Conservation (phyloP, 495 filamentous ascomycete genomes). For the Aspergillus kassunensis region DNA sequence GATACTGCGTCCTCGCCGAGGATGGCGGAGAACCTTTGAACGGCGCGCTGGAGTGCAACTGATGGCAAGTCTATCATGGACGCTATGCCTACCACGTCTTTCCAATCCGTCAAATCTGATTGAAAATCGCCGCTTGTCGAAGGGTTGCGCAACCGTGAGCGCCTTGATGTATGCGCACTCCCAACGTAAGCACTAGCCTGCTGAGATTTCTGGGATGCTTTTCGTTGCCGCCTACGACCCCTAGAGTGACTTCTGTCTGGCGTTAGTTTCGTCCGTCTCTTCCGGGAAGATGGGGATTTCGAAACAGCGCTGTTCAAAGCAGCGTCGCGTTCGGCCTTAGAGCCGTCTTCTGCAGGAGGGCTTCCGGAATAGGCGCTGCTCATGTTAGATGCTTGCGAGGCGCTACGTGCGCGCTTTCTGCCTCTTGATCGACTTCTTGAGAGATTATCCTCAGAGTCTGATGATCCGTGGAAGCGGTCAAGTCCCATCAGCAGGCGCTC, state of each 20-base stretch:
- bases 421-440: slow-evolving; percentile 25
- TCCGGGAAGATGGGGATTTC: background rate
- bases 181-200: background rate
- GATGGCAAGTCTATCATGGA: slow-evolving; percentile 62
- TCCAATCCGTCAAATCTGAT: slow-evolving; percentile 67
- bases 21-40: slow-evolving; percentile 64
- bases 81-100: slow-evolving; percentile 71
- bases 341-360: background rate
- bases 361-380: background rate
- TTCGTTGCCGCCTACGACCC: background rate
- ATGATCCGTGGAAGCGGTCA: slow-evolving; percentile 55
- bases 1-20: slow-evolving; percentile 55
- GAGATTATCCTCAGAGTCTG: slow-evolving; percentile 21
- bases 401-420: slow-evolving; percentile 23
- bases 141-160: slow-evolving; percentile 11
- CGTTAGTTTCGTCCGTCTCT: background rate
- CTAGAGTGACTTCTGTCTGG: slow-evolving; percentile 1
- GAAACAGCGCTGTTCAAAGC: background rate
- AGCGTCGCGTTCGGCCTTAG: background rate
- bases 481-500: slow-evolving; percentile 64
- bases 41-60: slow-evolving; percentile 58
- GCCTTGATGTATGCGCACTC: background rate
- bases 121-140: slow-evolving; percentile 13
- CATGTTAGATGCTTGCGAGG: slow-evolving; percentile 2
- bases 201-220: background rate